Evolutionary conservation across 257 asterid species (phyloP).

Genomic region (Penstemon newberryi): DNA sequence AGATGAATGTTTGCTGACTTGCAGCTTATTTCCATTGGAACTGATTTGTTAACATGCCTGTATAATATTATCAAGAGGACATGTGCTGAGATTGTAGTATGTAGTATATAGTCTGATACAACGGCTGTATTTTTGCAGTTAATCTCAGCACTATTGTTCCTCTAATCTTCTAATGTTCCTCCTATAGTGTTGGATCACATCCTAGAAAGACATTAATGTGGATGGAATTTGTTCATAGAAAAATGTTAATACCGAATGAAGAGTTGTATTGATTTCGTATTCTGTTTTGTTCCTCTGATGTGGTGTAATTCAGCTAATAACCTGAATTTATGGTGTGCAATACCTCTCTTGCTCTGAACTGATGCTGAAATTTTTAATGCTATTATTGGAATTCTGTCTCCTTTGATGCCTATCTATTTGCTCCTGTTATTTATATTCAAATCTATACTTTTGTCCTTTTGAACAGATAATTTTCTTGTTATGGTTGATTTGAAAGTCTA

Average conservation of each 20-base stretch:
- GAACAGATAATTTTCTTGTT: background rate
- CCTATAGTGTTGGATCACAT: background rate
- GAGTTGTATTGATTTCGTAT: background rate
- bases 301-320: background rate
- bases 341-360: constrained; percentile 20
- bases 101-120: background rate
- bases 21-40: background rate
- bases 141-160: constrained; percentile 2
- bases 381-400: constrained; percentile 4
- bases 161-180: background rate
- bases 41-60: constrained; percentile 1
- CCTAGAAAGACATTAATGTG: background rate
- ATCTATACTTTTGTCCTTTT: constrained; percentile 3
- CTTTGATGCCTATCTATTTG: constrained; percentile 5
- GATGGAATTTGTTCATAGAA: constrained; percentile 4
- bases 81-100: background rate
- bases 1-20: background rate
- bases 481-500: constrained; percentile 26
- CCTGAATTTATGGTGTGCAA: constrained; percentile 13
- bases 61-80: background rate
- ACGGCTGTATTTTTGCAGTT: background rate
- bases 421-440: constrained; percentile 7
- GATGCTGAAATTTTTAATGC: constrained; percentile 15
- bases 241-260: constrained; percentile 3
- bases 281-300: background rate